Evolutionary conservation across 805 yeast genomes (phyloP), one percentile per base, ranked within the genome.

Genomic region (Ogataea chonburiensis): DNA sequence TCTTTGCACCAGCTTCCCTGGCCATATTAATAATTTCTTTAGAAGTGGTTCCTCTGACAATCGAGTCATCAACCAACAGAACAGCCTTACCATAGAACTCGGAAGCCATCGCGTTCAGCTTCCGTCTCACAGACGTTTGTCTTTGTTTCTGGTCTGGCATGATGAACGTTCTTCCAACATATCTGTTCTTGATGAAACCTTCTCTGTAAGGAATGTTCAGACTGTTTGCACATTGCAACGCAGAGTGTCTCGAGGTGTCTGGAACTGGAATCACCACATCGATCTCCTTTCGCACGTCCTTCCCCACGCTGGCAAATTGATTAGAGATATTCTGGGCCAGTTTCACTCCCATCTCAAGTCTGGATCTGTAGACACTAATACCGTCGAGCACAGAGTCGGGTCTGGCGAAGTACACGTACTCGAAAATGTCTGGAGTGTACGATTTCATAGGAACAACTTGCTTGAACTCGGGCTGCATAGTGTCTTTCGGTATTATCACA

Each of bases 211-310:
- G 94, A 13, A 87, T 58, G 30, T 78, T 75, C 45, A 93, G 70
- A 31, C 79, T 70, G 23, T 84, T 89, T 1, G 98, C 91, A 63
- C 95, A 83, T 58, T 93, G 93, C 43, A 89, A 64, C 1, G 98
- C 98, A 15, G 96, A 81, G 27, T 94, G 89, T 63, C 98, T 77
- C n/a, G 98, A 81, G 6, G 98, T 93, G 61, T 93, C 98, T 8
- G 98, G 98, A 10, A 93, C 98, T 2, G 98, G 97, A 40, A 93
- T 86, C 24, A 93, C 95, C 30, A 91, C 98, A 54, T 93, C 98
- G 38, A 93, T 81, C 42, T 76, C 76, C 34, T 71, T 63, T 26
- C 67, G 61, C 31, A 71, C 70, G 14, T 69, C 64, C 38, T 68
- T 68, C 11, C 66, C 67, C 12, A 66, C 66, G 1, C 34, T 27